A percentile compares a stretch with the other conserved stretches of the same genome.
Evolutionary conservation across 1,139 yeast genomes (phyloP).

Genomic region (Hyphopichia pseudoburtonii): DNA sequence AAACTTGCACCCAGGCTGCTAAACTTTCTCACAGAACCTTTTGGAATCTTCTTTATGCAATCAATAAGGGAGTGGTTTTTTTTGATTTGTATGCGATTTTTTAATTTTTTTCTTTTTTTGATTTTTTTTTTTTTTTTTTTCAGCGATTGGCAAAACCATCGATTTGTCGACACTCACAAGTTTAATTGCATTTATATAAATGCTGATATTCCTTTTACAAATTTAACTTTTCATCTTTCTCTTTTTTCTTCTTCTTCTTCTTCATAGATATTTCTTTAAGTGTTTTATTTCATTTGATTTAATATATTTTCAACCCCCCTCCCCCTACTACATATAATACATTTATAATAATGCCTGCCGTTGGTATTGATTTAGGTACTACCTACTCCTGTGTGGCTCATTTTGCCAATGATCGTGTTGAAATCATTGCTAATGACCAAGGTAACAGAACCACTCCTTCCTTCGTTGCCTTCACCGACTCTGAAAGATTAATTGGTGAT

Average conservation of each 20-base stretch:
- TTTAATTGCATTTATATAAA: no score
- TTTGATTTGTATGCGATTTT: no score
- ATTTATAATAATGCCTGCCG: slow-evolving; percentile 54
- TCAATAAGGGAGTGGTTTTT: background rate
- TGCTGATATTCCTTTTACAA: no score
- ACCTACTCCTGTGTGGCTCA: slow-evolving; percentile 84
- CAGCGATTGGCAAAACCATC: background rate
- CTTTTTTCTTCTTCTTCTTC: slow-evolving; percentile 8
- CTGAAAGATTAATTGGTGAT: slow-evolving; percentile 98
- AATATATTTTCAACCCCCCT: slow-evolving; percentile 6
- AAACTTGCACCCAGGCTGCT: slow-evolving; percentile 1
- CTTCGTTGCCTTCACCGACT: slow-evolving; percentile 95
- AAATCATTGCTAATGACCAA: slow-evolving; percentile 57
- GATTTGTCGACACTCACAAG: background rate
- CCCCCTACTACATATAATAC: background rate
- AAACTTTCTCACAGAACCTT: slow-evolving; percentile 2
- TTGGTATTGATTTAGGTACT: slow-evolving; percentile 85
- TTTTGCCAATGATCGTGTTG: slow-evolving; percentile 67
- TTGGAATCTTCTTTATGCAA: slow-evolving; percentile 3
- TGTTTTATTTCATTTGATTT: slow-evolving; percentile 8
- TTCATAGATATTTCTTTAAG: slow-evolving; percentile 5
- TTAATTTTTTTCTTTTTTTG: background rate
- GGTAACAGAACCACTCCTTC: slow-evolving; percentile 87
- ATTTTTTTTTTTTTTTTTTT: slow-evolving; percentile 1
- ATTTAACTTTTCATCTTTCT: slow-evolving; percentile 3